Base-by-base conservation (phyloP, 495 filamentous ascomycete genomes). In the Staphylotrichum tortipilum region DNA sequence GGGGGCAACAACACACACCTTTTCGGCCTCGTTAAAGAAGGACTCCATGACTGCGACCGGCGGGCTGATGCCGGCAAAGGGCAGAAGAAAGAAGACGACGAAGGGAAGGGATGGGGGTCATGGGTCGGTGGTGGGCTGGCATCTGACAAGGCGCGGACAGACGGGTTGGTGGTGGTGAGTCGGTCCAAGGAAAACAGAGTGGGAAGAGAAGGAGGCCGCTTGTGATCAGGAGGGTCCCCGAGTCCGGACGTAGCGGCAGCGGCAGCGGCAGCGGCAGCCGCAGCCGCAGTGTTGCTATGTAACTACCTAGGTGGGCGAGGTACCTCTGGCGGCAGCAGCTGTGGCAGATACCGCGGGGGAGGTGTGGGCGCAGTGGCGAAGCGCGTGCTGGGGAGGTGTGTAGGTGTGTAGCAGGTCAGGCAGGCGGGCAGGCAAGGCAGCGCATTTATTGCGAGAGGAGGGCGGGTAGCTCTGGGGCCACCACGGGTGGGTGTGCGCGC, bases 1-100 rank as follows among this genome's bases (percentile, higher is more conserved):
- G 43, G 19, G 43, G 17, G 21, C 53, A 47, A 35, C 40, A 23
- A 43, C 38, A 57, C 61, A 28, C 68, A 75, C 72, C 72, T 73
- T 75, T 63, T 75, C 72, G 52, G 58, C 61, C 47, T 74, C 69
- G 36, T 60, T 71, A 59, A 75, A 74, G 50, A 60, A 64, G 54
- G 70, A 63, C 50, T 71, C 69, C 70, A 75, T 75, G 57, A 50
- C 58, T 64, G 54, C 51, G 51, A 45, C 49, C 49, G 35, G 49
- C 55, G 59, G 39, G 50, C 58, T 52, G 51, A 44, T 43, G 61
- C 52, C 56, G 56, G 54, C 41, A 62, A 53, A 53, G 58, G 51
- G 58, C 58, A 64, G 61, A n/a, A n/a, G n/a, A n/a, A 53, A 47
- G 58, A 54, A 47, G 59, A 53, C 41, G 57, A 48, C 30, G 42